Percentiles rank a stretch among this genome's conserved stretches.
Conservation (phyloP, 2,329 filamentous ascomycete genomes). For the Pyricularia sp. region DNA sequence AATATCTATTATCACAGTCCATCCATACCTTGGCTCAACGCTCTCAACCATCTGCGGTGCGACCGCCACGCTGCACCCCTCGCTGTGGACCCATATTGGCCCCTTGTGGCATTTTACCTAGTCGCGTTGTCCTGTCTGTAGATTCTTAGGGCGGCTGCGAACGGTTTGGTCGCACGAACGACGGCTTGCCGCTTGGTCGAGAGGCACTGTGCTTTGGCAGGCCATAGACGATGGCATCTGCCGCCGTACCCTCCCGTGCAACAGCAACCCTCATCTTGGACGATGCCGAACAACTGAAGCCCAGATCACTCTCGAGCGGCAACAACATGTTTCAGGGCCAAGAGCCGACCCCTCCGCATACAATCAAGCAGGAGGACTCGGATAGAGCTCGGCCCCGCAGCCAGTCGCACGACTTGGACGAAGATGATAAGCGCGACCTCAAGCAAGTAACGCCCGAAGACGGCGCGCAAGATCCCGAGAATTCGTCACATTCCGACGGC, state of each 20-base stretch:
- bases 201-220: neutral
- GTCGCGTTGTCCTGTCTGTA: neutral
- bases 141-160: neutral
- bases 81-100: neutral
- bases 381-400: constrained; percentile 31
- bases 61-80: neutral
- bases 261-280: neutral
- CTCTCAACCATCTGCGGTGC: neutral
- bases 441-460: constrained; percentile 25
- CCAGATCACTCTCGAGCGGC: constrained; percentile 14
- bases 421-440: constrained; percentile 25
- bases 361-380: constrained; percentile 28
- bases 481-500: constrained; percentile 42
- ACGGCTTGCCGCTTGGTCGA: neutral
- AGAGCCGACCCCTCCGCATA: constrained; percentile 29
- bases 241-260: neutral
- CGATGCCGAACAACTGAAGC: neutral
- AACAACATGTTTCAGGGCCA: constrained; percentile 33
- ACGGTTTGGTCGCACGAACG: neutral
- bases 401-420: constrained; percentile 31
- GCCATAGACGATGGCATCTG: neutral
- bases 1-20: neutral
- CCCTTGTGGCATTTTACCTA: neutral
- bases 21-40: neutral
- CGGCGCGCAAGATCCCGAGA: constrained; percentile 30